These are phyloP conservation scores for Micractinium conductrix DNA, from an alignment of 139 green algal genomes.

Conservation along the genomic window DNA sequence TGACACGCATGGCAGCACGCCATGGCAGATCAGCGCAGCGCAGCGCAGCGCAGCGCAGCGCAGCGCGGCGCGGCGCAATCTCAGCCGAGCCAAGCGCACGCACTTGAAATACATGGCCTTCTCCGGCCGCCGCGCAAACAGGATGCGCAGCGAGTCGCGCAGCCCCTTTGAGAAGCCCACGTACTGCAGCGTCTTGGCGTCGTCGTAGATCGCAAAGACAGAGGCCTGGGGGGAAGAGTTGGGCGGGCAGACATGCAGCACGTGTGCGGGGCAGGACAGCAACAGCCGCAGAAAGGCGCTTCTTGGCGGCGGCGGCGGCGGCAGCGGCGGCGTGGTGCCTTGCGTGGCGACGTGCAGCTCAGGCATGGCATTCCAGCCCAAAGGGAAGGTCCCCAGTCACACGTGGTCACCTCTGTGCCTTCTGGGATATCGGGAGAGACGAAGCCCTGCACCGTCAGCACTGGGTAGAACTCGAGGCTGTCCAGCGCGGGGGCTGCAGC, in stretches of 20 bases:
- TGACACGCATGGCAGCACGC: too few species aligned
- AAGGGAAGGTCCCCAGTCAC: background rate
- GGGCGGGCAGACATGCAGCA: background rate
- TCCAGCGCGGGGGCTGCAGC: background rate
- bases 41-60: background rate
- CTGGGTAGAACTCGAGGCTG: background rate
- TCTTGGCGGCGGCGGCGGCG: too few species aligned
- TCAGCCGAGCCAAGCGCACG: background rate
- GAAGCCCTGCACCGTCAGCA: slow-evolving; percentile 22
- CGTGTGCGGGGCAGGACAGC: background rate
- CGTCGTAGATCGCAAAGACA: slow-evolving; percentile 91
- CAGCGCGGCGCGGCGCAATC: background rate
- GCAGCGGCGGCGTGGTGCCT: too few species aligned
- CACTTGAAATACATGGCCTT: slow-evolving; percentile 86
- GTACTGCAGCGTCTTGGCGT: slow-evolving; percentile 87
- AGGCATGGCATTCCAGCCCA: background rate
- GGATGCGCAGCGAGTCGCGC: slow-evolving; percentile 77
- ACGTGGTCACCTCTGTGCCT: slow-evolving; percentile 14
- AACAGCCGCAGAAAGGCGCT: background rate
- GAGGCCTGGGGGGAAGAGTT: slow-evolving; percentile 51
- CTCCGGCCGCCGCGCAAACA: slow-evolving; percentile 84
- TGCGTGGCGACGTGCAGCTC: background rate
- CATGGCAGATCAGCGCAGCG: background rate
- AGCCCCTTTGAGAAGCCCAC: slow-evolving; percentile 90
- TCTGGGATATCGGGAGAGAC: slow-evolving; percentile 10